Base-by-base conservation (phyloP, 495 filamentous ascomycete genomes). In the Immersiella caudata region DNA sequence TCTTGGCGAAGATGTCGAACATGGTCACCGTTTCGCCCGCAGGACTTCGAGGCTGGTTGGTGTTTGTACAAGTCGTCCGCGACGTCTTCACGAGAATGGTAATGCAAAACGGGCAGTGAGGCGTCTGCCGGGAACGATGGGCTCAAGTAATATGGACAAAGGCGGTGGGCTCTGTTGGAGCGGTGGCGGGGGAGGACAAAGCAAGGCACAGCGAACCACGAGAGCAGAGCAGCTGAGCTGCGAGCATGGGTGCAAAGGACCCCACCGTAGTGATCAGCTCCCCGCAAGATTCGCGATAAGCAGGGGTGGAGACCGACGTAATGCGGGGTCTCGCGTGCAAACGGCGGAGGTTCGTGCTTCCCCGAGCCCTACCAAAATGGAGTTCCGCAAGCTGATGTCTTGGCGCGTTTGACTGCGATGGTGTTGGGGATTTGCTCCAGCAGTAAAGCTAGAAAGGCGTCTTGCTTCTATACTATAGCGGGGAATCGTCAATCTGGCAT, bases 1-100 rank as follows among this genome's bases (percentile, higher is more conserved):
- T 80, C 77, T 92, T 90, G 71, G 92, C 86, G 67, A 94, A 84
- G 46, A 94, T 85, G 73, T 90, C 90, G 73, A 96, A 92, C 91
- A 96, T 95, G 73, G 61, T 71, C 26, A 29, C 46, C 18, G 25
- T 35, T 33, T 58, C 36, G 55, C 2, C 6, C 26, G 49, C 49
- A 12, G 11, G 24, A 24, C 8, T 54, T 14, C n/a, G 57, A 5
- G 29, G 33, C 20, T 25, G 35, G 33, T 50, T 36, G 60, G 29
- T 46, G 35, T 36, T 22, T n/a, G 24, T 2, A 22, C 24, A 21
- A 11, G 11, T 25, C 29, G 57, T 25, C 27, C 57, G 25, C 24
- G 25, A 11, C n/a, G 57, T 21, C 20, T 14, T 29, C 20, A 25
- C 20, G 36, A 26, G 33, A 12, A 33, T 9, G 20, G 18, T 7